Conservation (phyloP, 257 asterid species). For the Nicotiana obtusifolia region DNA sequence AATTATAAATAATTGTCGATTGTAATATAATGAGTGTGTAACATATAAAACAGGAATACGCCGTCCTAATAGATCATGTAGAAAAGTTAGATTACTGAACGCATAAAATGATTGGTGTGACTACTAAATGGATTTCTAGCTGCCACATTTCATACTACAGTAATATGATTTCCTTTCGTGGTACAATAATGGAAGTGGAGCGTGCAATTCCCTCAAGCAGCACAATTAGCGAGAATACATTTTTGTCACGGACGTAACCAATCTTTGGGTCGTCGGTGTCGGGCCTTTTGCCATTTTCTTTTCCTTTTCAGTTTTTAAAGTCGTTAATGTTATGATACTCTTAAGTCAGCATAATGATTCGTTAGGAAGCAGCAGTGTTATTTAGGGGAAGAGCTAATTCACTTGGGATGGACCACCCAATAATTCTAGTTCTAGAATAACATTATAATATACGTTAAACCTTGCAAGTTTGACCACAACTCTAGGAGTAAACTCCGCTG, state of each 20-base stretch:
- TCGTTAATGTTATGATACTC: background rate
- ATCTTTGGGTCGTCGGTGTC: background rate
- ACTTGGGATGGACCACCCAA: conserved; percentile 35
- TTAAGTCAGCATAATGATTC: background rate
- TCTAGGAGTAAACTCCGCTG: conserved; percentile 9
- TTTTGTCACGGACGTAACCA: background rate
- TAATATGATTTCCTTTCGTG: background rate
- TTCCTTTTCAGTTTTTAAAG: background rate
- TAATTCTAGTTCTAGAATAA: conserved; percentile 33
- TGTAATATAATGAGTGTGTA: background rate
- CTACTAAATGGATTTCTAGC: background rate
- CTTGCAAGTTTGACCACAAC: conserved; percentile 22
- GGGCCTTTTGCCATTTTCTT: background rate
- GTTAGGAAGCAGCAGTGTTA: background rate
- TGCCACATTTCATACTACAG: background rate
- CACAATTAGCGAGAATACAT: background rate
- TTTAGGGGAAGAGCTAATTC: conserved; percentile 19
- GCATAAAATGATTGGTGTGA: background rate
- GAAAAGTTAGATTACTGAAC: background rate
- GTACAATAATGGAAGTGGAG: background rate
- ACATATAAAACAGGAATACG: background rate
- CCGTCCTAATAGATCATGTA: background rate
- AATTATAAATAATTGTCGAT: background rate
- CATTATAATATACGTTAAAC: conserved; percentile 14
- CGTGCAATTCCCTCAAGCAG: background rate